A percentile compares a stretch with the other conserved stretches of the same genome.
Conservation (phyloP, 805 yeast species). For the Ogataea thermomethanolica region DNA sequence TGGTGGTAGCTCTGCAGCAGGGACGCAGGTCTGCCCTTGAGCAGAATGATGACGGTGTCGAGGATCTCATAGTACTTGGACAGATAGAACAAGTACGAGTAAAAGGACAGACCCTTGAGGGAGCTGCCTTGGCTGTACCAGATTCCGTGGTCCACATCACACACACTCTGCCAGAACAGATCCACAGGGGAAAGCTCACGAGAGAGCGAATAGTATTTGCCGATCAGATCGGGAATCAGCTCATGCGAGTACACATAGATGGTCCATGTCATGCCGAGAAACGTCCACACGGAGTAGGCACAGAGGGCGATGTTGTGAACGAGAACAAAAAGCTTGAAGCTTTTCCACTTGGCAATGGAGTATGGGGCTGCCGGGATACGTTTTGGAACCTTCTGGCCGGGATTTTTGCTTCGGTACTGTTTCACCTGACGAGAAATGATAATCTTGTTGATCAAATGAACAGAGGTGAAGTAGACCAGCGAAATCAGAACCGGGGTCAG, state of each 20-base stretch:
- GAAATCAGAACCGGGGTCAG: constrained; percentile 57
- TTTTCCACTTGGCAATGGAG: constrained; percentile 39
- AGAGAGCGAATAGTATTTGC: constrained; percentile 19
- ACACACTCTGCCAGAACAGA: constrained; percentile 57
- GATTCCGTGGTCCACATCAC: constrained; percentile 57
- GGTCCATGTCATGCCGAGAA: constrained; percentile 57
- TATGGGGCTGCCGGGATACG: constrained; percentile 53
- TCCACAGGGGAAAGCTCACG: constrained; percentile 30
- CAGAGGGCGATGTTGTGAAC: constrained; percentile 61
- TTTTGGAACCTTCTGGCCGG: constrained; percentile 28
- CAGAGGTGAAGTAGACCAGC: constrained; percentile 52
- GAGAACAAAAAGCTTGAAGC: constrained; percentile 54
- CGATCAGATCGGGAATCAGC: constrained; percentile 29
- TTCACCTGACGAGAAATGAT: constrained; percentile 44
- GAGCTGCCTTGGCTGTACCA: constrained; percentile 38
- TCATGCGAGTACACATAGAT: constrained; percentile 41
- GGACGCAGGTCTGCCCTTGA: constrained; percentile 65
- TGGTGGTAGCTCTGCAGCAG: constrained; percentile 73
- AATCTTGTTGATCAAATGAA: constrained; percentile 50
- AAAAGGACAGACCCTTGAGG: constrained; percentile 46
- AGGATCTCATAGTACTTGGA: constrained; percentile 70
- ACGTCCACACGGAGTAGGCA: constrained; percentile 68
- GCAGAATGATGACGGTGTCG: constrained; percentile 62
- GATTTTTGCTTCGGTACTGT: constrained; percentile 29
- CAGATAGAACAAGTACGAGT: constrained; percentile 64